Percentiles rank a stretch among this genome's conserved stretches.
Conservation (phyloP, 768 basidiomycete species). For the Suillus luteus region DNA sequence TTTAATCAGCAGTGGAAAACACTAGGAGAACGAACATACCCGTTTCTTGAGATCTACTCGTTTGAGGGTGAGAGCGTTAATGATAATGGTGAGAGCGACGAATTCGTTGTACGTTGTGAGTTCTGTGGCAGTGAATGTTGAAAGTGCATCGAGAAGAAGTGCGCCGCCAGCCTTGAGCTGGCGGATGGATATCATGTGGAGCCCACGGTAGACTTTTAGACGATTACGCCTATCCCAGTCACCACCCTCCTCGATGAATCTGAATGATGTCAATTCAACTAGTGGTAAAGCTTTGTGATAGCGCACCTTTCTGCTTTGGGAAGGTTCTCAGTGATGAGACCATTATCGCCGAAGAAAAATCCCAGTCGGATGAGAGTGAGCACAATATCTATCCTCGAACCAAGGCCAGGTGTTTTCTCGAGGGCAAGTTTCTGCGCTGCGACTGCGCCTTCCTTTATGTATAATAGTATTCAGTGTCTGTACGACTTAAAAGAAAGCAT, state of each 20-base stretch:
- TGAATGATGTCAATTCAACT: conserved; percentile 29
- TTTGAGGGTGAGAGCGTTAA: conserved; percentile 73
- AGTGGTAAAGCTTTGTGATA: background rate
- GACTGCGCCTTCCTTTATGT: conserved; percentile 70
- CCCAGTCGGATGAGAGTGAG: conserved; percentile 88
- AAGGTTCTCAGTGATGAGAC: conserved; percentile 70
- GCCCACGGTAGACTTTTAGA: conserved; percentile 91
- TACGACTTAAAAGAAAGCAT: background rate
- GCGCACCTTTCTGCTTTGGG: conserved; percentile 80
- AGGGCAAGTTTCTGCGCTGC: conserved; percentile 82
- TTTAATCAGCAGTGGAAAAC: conserved; percentile 11
- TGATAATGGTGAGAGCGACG: conserved; percentile 80
- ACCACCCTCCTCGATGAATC: conserved; percentile 91
- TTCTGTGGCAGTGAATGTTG: conserved; percentile 94
- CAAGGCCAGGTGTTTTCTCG: conserved; percentile 90
- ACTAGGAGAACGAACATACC: conserved; percentile 40
- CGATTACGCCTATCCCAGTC: conserved; percentile 98
- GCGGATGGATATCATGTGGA: conserved; percentile 85
- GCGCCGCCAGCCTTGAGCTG: conserved; percentile 86
- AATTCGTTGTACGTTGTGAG: conserved; percentile 88
- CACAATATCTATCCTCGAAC: conserved; percentile 90
- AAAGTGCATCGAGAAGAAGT: conserved; percentile 86
- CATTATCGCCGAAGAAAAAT: conserved; percentile 83
- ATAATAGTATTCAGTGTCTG: background rate
- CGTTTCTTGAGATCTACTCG: conserved; percentile 91